Evolutionary conservation across 257 asterid genomes (phyloP), one percentile per base, ranked within the genome.

Genomic region (Eustoma russellianum): DNA sequence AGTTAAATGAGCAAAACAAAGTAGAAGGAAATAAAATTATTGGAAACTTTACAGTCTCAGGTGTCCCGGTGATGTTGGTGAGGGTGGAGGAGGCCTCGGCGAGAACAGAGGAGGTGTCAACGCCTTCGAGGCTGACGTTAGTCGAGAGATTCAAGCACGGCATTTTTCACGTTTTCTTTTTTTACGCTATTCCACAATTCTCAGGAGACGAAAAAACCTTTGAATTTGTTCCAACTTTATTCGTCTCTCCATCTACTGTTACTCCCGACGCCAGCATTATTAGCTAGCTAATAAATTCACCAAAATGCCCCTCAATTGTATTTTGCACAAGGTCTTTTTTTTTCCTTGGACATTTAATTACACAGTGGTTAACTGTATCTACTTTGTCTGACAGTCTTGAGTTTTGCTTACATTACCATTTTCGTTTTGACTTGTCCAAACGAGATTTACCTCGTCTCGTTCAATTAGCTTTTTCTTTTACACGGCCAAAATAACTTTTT

Each of bases 81-180:
- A 90, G 95, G 40, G 83, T 35, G 50, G 96, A 82, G 57, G 98
- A 70, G 33, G 94, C 92, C 74, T 91, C 96, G 5, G 95, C 77
- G 75, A 91, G 95, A 59, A 91, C 66, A 63, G 90, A 56, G 62
- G 96, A 91, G 62, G 94, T 75, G 60, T 90, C 96, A 0, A 80
- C 74, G 62, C 87, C 92, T 33, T 90, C 96, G 52, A 90, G 79
- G 79, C 74, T 82, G 17, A 90, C 95, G 78, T 86, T 86, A 1
- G 96, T 86, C 14, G 98, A 90, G 45, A 90, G 71, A 75, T 83
- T 83, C 69, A 90, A 70, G 69, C 96, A 90, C 83, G 98, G 98
- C 98, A 90, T 90, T 70, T 78, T 82, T 46, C 14, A 5, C 48
- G 48, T 17, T 58, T 13, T 17, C 48, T 17, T 2, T 9, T 7